Evolutionary conservation across 2,329 filamentous ascomycete species (phyloP), one percentile per base, ranked within the genome.

Genomic region (Bipolaris zeicola): DNA sequence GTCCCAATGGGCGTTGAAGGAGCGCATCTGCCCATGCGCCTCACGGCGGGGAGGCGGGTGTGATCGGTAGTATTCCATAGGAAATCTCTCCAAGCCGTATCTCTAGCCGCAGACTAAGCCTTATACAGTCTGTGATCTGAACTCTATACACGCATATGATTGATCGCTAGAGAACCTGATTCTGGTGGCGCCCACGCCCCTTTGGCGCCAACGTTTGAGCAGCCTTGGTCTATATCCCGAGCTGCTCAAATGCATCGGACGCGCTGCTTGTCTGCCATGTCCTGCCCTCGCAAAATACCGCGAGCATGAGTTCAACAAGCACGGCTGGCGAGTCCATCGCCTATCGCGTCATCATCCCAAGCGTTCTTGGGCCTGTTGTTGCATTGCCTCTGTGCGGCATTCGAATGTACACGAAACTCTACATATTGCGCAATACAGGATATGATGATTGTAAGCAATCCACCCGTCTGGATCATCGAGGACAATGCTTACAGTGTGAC

Each of bases 371-470:
- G 20, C 53, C 61, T 37, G 61, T 48, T 8, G 44, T 64, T 6
- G 41, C 56, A 2, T 52, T 62, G 18, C 61, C 61, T 13, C 41
- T 64, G 24, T 64, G 59, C 36, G 11, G 46, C 3, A 16, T 62
- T 10, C 57, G 61, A 3, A 11, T 64, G n/a, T 64, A 64, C 33
- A 64, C 59, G 14, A 64, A 60, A 41, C 54, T 45, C 4, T 38
- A 14, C 16, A 64, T 64, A 37, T 55, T 64, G 13, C 59, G 61
- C 8, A 60, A 58, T 24, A 46, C 58, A 1, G 59, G 59, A 36
- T 62, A 47, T 26, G 61, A 62, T 36, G 61, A 64, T 41, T 58
- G 59, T 60, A 46, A 39, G 61, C 20, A 34, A 38, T 43, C 16
- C 20, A 11, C 10, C 5, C 0, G 11, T 18, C 13, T 36, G 2